Conservation (phyloP, 164 flowering plant genomes). For the Macadamia integrifolia region DNA sequence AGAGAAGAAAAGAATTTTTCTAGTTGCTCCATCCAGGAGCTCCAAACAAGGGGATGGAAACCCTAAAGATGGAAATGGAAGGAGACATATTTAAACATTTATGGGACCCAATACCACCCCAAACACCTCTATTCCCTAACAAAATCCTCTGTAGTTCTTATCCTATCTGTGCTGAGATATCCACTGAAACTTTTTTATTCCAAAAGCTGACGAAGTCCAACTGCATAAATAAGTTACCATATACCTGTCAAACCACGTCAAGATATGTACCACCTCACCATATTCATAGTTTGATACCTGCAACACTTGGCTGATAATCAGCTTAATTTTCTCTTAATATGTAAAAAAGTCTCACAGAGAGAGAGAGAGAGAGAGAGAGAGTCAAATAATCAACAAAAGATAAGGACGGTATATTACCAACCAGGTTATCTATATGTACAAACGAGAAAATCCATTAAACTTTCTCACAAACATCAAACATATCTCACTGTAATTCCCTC, state of each 20-base stretch:
- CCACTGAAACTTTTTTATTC: not conserved
- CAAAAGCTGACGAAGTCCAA: not conserved
- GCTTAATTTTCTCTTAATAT: not conserved
- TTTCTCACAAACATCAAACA: not conserved
- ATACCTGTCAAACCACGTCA: not conserved
- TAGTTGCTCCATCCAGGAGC: not conserved
- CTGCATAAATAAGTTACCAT: not conserved
- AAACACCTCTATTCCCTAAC: not conserved
- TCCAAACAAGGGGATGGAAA: not conserved
- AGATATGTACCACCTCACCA: not conserved
- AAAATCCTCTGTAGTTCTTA: not conserved
- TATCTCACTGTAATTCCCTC: not conserved
- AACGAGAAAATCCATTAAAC: not conserved
- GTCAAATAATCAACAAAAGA: not conserved
- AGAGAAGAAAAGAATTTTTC: not conserved
- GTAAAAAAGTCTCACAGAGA: not conserved
- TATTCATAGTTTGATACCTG: slow-evolving; percentile 1
- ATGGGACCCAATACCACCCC: no score
- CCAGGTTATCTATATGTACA: slow-evolving; percentile 1
- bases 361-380: slow-evolving; percentile 1
- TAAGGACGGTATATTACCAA: not conserved
- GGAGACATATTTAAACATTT: not conserved
- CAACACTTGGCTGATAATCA: not conserved
- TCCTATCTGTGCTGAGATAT: not conserved
- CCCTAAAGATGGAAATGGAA: not conserved